These are phyloP conservation scores for Tolypocladium ovalisporum DNA, from an alignment of 2,329 filamentous ascomycete genomes.

Conservation along the genomic window DNA sequence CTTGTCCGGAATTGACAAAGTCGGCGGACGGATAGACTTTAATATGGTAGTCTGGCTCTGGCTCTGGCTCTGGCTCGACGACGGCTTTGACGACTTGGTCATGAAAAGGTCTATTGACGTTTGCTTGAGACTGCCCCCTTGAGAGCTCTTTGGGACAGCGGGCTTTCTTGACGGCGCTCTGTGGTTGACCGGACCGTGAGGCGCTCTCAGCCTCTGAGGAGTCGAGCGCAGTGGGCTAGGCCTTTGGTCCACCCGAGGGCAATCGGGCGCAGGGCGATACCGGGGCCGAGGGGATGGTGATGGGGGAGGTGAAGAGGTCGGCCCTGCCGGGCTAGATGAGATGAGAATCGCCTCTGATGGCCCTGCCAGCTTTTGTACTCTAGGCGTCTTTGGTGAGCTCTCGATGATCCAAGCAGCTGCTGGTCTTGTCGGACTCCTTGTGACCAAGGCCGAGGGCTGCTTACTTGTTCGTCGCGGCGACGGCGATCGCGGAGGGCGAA, in stretches of 20 bases:
- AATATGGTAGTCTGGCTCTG: no score
- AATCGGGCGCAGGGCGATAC: constrained; percentile 1
- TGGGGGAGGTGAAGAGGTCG: constrained; percentile 16
- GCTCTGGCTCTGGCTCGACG: neutral
- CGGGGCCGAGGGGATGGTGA: constrained; percentile 11
- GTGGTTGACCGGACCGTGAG: neutral
- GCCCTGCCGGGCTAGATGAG: constrained; percentile 29
- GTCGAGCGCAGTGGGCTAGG: constrained; percentile 14
- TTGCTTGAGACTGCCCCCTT: constrained; percentile 16
- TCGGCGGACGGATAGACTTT: neutral
- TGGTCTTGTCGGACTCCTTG: constrained; percentile 10
- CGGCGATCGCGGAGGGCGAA: neutral
- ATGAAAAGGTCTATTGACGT: constrained; percentile 20
- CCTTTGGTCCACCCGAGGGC: constrained; percentile 7
- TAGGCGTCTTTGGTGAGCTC: constrained; percentile 32
- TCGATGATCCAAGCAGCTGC: constrained; percentile 25
- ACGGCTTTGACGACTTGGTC: neutral
- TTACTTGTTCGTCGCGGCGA: constrained; percentile 18
- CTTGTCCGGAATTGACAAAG: neutral
- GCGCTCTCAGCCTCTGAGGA: constrained; percentile 9
- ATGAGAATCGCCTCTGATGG: constrained; percentile 29
- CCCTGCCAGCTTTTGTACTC: constrained; percentile 14
- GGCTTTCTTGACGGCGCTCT: neutral
- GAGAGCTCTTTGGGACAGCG: constrained; percentile 2
- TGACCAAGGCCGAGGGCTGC: constrained; percentile 17